Conservation (phyloP, 2,329 filamentous ascomycete species). For the Colletotrichum sp. region DNA sequence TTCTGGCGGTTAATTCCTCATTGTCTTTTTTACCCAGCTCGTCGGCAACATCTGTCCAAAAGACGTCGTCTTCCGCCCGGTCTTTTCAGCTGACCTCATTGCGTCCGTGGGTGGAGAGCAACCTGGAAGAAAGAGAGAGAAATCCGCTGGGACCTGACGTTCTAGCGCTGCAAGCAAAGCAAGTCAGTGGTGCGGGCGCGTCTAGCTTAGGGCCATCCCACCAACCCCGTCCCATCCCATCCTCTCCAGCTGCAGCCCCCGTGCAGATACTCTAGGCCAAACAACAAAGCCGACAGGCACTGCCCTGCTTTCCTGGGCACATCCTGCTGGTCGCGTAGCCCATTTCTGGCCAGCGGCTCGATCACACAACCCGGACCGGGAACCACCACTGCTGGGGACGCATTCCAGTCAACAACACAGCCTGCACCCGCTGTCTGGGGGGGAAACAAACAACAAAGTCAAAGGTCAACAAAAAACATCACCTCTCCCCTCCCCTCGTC, state of each 20-base stretch:
- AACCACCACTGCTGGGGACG: constrained; percentile 9
- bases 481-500: neutral
- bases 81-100: neutral
- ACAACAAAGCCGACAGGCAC: constrained; percentile 20
- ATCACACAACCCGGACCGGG: neutral
- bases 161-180: neutral
- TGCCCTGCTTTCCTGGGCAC: neutral
- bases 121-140: neutral
- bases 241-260: constrained; percentile 12
- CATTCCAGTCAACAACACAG: constrained; percentile 20
- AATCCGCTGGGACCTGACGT: neutral
- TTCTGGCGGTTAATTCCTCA: constrained; percentile 12
- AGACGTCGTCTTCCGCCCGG: neutral
- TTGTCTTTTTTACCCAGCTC: neutral
- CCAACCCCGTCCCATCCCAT: neutral
- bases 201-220: constrained; percentile 11
- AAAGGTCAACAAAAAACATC: constrained; percentile 20
- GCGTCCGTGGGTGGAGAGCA: neutral
- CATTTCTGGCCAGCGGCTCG: neutral
- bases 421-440: neutral
- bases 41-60: neutral
- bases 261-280: constrained; percentile 1
- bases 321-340: neutral
- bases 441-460: constrained; percentile 16
- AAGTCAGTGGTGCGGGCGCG: neutral